A percentile compares a stretch with the other conserved stretches of the same genome.
These are phyloP conservation scores for Botrytis fabae DNA, from an alignment of 2,329 filamentous ascomycete species.

Conservation along the genomic window DNA sequence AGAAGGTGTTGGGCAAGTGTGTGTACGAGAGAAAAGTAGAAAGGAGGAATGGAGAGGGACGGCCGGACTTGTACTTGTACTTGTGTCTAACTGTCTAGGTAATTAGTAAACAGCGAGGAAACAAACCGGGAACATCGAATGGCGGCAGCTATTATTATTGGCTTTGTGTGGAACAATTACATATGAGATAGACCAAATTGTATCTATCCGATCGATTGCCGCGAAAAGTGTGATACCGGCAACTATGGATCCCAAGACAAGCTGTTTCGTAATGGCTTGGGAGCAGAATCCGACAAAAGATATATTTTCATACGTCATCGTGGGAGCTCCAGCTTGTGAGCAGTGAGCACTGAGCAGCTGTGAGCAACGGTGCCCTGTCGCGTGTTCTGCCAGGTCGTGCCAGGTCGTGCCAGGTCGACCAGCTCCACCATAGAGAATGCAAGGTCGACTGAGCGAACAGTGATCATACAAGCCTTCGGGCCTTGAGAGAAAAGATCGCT, in stretches of 20 bases:
- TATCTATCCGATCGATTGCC: neutral
- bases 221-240: neutral
- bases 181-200: neutral
- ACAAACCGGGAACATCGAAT: constrained; percentile 12
- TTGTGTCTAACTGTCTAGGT: neutral
- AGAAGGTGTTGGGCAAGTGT: neutral
- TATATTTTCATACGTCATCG: neutral
- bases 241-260: neutral
- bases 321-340: neutral
- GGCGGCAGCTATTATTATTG: neutral
- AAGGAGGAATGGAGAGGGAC: neutral
- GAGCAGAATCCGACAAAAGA: neutral
- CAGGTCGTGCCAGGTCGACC: neutral
- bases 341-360: neutral
- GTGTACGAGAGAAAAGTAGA: too few relatives aligned
- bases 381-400: neutral
- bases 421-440: constrained; percentile 4
- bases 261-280: neutral
- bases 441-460: neutral
- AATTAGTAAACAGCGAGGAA: constrained; percentile 4
- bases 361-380: neutral
- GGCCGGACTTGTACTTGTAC: constrained; percentile 3
- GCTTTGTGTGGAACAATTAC: constrained; percentile 6
- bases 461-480: neutral
- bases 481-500: neutral